These are phyloP conservation scores for Knoxdaviesia capensis DNA, from an alignment of 2,329 filamentous ascomycete genomes.

Conservation along the genomic window DNA sequence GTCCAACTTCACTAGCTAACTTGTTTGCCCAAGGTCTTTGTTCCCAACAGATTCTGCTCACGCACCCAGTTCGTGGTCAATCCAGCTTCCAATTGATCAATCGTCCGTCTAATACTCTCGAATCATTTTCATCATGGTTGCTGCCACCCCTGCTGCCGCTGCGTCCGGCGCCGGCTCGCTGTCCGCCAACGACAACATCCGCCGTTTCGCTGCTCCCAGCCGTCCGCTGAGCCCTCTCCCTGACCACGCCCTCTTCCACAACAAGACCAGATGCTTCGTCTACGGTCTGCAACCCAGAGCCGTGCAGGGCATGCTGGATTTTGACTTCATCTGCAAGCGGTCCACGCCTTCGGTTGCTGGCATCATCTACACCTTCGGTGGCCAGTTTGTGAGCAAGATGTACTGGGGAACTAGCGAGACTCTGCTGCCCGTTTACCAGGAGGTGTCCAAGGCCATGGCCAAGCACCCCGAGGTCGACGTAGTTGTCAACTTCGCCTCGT, in stretches of 20 bases:
- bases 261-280: constrained; percentile 99
- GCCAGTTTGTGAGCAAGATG: constrained; percentile 99
- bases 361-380: constrained; percentile 99
- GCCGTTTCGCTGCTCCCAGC: constrained; percentile 84
- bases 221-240: constrained; percentile 77
- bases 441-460: constrained; percentile 73
- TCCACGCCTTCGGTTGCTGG: constrained; percentile 88
- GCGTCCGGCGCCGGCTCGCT: constrained; percentile 25
- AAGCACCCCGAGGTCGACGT: constrained; percentile 97
- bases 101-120: no score
- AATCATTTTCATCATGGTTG: no score
- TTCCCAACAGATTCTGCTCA: no score
- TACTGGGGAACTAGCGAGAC: constrained; percentile 99
- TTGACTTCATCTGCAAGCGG: constrained; percentile 99
- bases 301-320: constrained; percentile 89
- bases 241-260: constrained; percentile 85
- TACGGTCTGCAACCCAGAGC: constrained; percentile 96
- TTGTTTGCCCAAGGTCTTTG: no score
- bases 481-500: constrained; percentile 98
- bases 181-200: constrained; percentile 96
- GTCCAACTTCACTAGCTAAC: no score
- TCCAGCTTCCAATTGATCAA: no score
- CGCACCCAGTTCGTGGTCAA: no score
- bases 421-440: constrained; percentile 93
- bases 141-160: not conserved